Evolutionary conservation across 2,329 filamentous ascomycete species (phyloP), one percentile per base, ranked within the genome.

Genomic region (Trichothecium sympodiale): DNA sequence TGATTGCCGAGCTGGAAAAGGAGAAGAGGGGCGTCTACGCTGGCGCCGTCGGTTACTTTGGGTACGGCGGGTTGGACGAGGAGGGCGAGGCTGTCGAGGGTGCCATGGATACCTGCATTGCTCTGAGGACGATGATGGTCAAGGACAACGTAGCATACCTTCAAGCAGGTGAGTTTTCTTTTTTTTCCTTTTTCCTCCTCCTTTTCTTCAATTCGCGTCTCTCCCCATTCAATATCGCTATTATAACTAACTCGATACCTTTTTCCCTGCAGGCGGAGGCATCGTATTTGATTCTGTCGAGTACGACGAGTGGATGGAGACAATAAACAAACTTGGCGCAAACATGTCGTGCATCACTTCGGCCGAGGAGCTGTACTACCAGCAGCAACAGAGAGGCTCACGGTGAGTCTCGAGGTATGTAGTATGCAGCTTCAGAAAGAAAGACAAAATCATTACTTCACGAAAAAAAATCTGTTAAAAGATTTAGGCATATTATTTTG

Each of bases 1-100:
- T 98, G 42, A 98, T 98, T 50, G 87, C 84, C 32, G 89, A 96
- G 63, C 65, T 96, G 32, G 91, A 98, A 62, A 67, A 74, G 44
- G 91, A 98, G 70, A 95, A 95, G 69, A 73, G 91, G 37, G 89
- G 91, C 29, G 77, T 96, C 28, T 98, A 98, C 54, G 91, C 91
- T 8, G 91, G 91, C 18, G 91, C 91, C 1, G 89, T 95, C 1
- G 91, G 91, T 2, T 98, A 95, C 63, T 98, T 95, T 59, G 89
- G 89, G 8, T 96, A 94, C 53, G 77, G 78, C 41, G 74, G 73
- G 35, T 72, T 89, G 31, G 75, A 80, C 33, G 61, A 65, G 7
- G 68, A 79, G 29, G 82, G 80, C 0, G 35, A 66, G 34, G 66
- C 75, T 38, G 65, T 69, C 9, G 83, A 93, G 51, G 89, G 88